Evolutionary conservation across 768 basidiomycete species (phyloP), one percentile per base, ranked within the genome.

Genomic region (Phanerodontia chrysosporium): DNA sequence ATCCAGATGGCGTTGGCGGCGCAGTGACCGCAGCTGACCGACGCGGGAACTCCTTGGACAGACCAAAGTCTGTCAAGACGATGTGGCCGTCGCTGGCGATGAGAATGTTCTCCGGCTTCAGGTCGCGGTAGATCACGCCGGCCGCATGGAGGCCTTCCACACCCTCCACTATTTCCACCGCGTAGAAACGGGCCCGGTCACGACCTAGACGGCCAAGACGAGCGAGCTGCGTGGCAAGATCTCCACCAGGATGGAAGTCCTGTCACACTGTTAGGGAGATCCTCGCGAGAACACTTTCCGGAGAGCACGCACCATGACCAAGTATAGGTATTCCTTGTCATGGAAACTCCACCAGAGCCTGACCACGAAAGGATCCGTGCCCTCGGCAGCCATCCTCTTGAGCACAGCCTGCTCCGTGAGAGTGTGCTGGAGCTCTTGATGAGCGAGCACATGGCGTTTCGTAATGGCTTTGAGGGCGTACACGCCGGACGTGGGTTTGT

Each of bases 381-480:
- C 83, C 66, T 89, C 86, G 3, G 92, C 91, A 0, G 94, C 90
- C 89, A 98, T 95, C 45, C 92, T 81, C 74, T 92, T 95, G 69
- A 99, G 75, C 30, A 99, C 96, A 7, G 91, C 88, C 72, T 98
- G 94, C 74, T 99, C 97, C 2, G 95, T 96, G 62, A 97, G 79
- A 2, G 96, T 98, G 74, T 98, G 97, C 68, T 91, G 88, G 57
- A 99, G 78, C 74, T 99, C 97, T 72, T 96, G 94, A 68, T 98
- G 94, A 1, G 95, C 93, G 53, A 98, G 79, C 24, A 99, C 97
- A 72, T 96, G 94, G 56, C 94, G 84, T 77, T 98, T 99, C 63
- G 94, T 95, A 74, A 99, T 97, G 5, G 95, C 95, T 75, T 99
- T 99, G 76, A 98, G 82, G 35, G 96, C 96, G 70, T 90, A 95